Evolutionary conservation across 106 monocot genomes (phyloP).

Genomic region (Dendrobium huoshanense): DNA sequence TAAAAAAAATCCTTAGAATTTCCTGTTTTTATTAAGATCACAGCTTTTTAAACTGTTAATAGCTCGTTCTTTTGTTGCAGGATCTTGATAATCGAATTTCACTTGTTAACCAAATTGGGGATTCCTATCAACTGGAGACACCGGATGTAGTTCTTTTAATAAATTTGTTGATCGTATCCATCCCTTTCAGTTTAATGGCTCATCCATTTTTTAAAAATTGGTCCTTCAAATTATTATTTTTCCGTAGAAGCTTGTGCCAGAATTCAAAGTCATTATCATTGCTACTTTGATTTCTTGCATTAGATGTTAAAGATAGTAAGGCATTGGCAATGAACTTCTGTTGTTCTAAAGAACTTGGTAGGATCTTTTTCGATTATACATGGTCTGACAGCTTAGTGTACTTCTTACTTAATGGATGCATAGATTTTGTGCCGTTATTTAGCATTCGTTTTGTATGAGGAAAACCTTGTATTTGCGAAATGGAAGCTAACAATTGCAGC

Average conservation of each 20-base stretch:
- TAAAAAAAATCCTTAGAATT: not conserved
- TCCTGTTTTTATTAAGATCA: not conserved
- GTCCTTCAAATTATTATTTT: not conserved
- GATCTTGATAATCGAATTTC: slow-evolving; percentile 37
- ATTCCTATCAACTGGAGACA: slow-evolving; percentile 24
- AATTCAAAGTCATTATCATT: not conserved
- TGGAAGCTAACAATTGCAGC: slow-evolving; percentile 1
- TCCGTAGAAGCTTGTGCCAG: not conserved
- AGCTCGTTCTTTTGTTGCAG: slow-evolving; percentile 24
- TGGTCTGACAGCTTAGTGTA: not conserved
- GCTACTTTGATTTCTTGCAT: not conserved
- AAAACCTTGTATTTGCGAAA: not conserved
- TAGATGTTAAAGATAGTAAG: not conserved
- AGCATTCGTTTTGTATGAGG: not conserved
- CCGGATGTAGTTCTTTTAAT: slow-evolving; percentile 26
- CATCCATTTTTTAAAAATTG: slow-evolving; percentile 1
- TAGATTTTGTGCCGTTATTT: not conserved
- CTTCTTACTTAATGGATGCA: not conserved
- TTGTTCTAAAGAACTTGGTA: not conserved
- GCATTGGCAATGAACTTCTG: not conserved
- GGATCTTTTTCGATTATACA: not conserved
- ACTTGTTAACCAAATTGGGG: slow-evolving; percentile 47
- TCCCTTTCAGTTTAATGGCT: not conserved
- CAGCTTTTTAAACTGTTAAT: not conserved
- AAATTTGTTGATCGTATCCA: slow-evolving; percentile 63